Percentiles rank a stretch among this genome's conserved stretches.
Evolutionary conservation across 2,329 filamentous ascomycete species (phyloP).

Genomic region (Xylariaceae sp.): DNA sequence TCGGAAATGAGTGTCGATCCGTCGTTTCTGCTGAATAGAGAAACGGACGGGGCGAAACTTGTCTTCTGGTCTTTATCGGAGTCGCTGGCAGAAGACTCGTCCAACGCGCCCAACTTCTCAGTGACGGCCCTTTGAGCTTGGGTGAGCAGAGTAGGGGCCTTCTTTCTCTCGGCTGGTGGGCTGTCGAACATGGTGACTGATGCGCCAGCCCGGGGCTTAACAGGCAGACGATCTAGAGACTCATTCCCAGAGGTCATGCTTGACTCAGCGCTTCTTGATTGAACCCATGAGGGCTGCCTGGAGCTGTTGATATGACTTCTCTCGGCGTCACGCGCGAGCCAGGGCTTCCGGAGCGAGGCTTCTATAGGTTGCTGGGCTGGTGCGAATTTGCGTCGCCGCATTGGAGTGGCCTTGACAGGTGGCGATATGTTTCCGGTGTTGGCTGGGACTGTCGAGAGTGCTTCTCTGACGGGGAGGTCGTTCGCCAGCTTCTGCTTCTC

Average conservation of each 20-base stretch:
- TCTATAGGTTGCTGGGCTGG: constrained; percentile 23
- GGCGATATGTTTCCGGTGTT: too few relatives aligned
- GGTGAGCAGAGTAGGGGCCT: constrained; percentile 9
- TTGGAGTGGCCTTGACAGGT: constrained; percentile 24
- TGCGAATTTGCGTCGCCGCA: constrained; percentile 30
- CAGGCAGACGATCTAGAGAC: constrained; percentile 13
- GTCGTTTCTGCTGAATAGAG: constrained; percentile 16
- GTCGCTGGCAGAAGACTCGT: constrained; percentile 7
- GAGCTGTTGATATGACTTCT: constrained; percentile 5
- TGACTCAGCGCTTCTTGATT: constrained; percentile 11
- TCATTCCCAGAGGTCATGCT: constrained; percentile 7
- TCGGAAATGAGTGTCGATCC: constrained; percentile 24
- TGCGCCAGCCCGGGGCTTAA: constrained; percentile 10
- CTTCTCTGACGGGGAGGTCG: constrained; percentile 1
- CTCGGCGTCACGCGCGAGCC: constrained; percentile 13
- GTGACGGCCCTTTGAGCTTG: constrained; percentile 3
- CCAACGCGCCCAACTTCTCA: constrained; percentile 4
- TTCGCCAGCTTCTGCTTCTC: constrained; percentile 17
- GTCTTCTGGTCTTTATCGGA: constrained; percentile 14
- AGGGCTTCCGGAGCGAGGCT: constrained; percentile 27
- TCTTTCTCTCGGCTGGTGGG: constrained; percentile 12
- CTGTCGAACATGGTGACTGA: constrained; percentile 7
- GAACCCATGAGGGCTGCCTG: constrained; percentile 7
- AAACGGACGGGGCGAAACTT: constrained; percentile 7
- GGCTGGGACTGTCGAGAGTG: constrained; percentile 9